Conservation (phyloP, 805 yeast genomes). For the Schwanniomyces vanrijiae region DNA sequence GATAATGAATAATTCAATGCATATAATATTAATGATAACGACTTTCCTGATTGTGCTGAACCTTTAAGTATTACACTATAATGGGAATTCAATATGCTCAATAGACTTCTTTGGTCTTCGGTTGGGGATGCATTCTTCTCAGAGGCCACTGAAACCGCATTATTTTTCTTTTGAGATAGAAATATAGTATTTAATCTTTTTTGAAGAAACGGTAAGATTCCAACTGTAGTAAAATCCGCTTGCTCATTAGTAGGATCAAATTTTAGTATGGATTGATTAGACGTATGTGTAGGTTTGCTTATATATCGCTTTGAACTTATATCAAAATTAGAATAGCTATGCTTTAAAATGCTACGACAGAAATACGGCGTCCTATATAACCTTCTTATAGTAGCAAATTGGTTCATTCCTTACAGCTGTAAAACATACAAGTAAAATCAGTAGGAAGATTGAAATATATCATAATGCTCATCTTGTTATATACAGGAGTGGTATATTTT, state of each 20-base stretch:
- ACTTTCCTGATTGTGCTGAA: slow-evolving; percentile 14
- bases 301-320: not conserved
- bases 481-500: not conserved
- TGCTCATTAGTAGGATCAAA: slow-evolving; percentile 6
- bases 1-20: slow-evolving; percentile 18
- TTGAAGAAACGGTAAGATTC: slow-evolving; percentile 24
- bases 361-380: not conserved
- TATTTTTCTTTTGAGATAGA: not conserved
- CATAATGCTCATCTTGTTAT: not conserved
- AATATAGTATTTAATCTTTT: slow-evolving; percentile 14
- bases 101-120: slow-evolving; percentile 16
- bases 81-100: slow-evolving; percentile 16
- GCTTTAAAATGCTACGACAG: not conserved
- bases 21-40: slow-evolving; percentile 14
- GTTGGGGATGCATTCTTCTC: slow-evolving; percentile 17
- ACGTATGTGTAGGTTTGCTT: not conserved
- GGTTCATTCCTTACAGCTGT: not conserved
- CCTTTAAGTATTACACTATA: slow-evolving; percentile 14
- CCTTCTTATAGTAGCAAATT: not conserved
- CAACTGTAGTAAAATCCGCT: slow-evolving; percentile 18
- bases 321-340: not conserved
- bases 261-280: slow-evolving; percentile 1
- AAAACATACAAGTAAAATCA: not conserved
- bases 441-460: not conserved
- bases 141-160: too few relatives aligned